phyloP scores from a whole-genome alignment of 2,329 filamentous ascomycete species.

The Colletotrichum acutatum region DNA sequence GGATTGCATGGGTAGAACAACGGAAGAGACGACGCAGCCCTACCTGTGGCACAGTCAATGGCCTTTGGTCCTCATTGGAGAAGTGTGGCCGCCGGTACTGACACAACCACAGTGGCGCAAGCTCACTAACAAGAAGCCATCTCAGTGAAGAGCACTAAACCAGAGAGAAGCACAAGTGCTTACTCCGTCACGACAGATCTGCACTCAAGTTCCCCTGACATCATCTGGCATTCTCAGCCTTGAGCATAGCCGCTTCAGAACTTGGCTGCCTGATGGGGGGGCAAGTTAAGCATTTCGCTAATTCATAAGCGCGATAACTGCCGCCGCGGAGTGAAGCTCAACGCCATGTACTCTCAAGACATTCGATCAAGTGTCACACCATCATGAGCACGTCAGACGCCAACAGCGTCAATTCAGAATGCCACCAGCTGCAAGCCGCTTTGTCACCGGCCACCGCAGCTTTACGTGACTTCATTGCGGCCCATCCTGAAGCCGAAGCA shows the following conservation, averaged over 20 bases:
- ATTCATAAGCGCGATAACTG: background rate
- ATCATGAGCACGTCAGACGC: background rate
- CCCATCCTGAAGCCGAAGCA: background rate
- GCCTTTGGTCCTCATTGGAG: background rate
- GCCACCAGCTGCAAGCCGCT: constrained; percentile 10
- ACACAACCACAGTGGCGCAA: background rate
- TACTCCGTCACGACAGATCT: background rate
- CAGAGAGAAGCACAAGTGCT: background rate
- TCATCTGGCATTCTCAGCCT: background rate
- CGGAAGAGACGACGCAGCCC: background rate
- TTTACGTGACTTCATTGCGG: background rate
- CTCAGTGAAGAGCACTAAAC: background rate
- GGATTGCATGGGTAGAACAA: background rate
- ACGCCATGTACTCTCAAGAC: background rate
- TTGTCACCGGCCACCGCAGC: background rate
- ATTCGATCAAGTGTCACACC: background rate
- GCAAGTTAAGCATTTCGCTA: too few relatives aligned
- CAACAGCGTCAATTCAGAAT: background rate
- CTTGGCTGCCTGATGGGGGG: background rate
- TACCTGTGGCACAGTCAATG: background rate
- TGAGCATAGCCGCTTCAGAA: background rate
- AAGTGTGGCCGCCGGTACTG: too few relatives aligned
- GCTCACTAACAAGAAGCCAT: background rate
- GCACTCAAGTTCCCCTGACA: background rate
- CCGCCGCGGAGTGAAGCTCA: background rate